Evolutionary conservation across 306 rosid genomes (phyloP), one percentile per base, ranked within the genome.

Genomic region (Ochetophila trinervis): DNA sequence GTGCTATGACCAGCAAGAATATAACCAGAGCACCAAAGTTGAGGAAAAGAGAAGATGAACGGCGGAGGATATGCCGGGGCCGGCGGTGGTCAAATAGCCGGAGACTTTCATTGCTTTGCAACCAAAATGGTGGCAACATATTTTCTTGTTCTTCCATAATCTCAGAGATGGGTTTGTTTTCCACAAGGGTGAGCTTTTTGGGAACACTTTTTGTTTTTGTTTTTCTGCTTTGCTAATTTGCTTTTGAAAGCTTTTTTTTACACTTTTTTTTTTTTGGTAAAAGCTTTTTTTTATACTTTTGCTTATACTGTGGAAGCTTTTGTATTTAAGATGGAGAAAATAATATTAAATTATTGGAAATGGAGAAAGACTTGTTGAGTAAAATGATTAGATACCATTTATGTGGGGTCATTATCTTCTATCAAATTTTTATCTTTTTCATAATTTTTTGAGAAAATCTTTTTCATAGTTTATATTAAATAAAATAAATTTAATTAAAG

Each of bases 81-180:
- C 50, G 76, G 58, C 42, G 74, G 63, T 37, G n/a, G 65, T 62
- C 17, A 11, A 53, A 8, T 47, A 18, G 62, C 23, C 22, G 67
- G 72, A 48, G 32, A 21, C 50, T 5, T 10, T 72, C 16, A 27
- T 71, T 27, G 56, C 60, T 42, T 48, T 81, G 89, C 16, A 70
- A 73, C 97, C 96, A 89, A 72, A 85, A 87, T 2, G 90, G 88
- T 18, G 86, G 58, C 8, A 17, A 34, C 68, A 57, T 17, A 27
- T 73, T 77, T 32, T 83, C 87, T 27, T 63, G 78, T 42, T 77
- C 85, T 54, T 72, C 82, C 84, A 74, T 73, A 50, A 17, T 40
- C 50, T 48, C 65, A 51, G 45, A 51, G 45, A 5, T 30, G 45
- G 44, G 59, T 65, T 45, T 57, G 24, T 66, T 54, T 14, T 20